phyloP scores from a whole-genome alignment of 2,329 filamentous ascomycete species.

The Trichothecium sympodiale region DNA sequence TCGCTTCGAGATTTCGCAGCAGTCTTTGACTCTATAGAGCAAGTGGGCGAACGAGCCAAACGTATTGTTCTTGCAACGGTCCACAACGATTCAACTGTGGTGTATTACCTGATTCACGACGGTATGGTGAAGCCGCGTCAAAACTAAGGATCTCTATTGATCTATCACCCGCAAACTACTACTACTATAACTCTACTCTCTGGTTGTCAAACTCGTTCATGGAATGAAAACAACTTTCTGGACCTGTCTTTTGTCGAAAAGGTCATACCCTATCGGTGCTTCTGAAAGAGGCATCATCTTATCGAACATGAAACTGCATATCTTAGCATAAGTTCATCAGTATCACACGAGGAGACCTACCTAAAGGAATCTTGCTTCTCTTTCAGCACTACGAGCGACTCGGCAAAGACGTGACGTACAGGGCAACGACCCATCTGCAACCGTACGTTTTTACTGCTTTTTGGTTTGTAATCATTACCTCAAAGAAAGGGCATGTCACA shows the following conservation, averaged over 20 bases:
- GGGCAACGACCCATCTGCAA: constrained; percentile 70
- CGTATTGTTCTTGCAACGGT: constrained; percentile 63
- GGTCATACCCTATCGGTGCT: constrained; percentile 56
- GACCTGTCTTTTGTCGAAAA: constrained; percentile 62
- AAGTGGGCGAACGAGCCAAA: constrained; percentile 43
- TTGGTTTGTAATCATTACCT: constrained; percentile 11
- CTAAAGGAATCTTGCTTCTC: constrained; percentile 55
- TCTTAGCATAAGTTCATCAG: constrained; percentile 8
- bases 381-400: constrained; percentile 53
- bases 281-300: constrained; percentile 60
- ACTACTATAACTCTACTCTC: neutral
- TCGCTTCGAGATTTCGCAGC: constrained; percentile 53
- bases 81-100: constrained; percentile 71
- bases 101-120: constrained; percentile 78
- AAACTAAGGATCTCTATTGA: constrained; percentile 41
- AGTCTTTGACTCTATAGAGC: constrained; percentile 55
- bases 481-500: constrained; percentile 3
- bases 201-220: constrained; percentile 10
- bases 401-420: constrained; percentile 53
- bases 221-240: constrained; percentile 63
- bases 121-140: constrained; percentile 80
- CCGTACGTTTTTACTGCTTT: constrained; percentile 53
- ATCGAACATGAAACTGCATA: constrained; percentile 62
- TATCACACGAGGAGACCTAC: constrained; percentile 30
- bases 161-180: neutral